Conservation (phyloP, 2,329 filamentous ascomycete species). For the Cephalotrichum gorgonifer region DNA sequence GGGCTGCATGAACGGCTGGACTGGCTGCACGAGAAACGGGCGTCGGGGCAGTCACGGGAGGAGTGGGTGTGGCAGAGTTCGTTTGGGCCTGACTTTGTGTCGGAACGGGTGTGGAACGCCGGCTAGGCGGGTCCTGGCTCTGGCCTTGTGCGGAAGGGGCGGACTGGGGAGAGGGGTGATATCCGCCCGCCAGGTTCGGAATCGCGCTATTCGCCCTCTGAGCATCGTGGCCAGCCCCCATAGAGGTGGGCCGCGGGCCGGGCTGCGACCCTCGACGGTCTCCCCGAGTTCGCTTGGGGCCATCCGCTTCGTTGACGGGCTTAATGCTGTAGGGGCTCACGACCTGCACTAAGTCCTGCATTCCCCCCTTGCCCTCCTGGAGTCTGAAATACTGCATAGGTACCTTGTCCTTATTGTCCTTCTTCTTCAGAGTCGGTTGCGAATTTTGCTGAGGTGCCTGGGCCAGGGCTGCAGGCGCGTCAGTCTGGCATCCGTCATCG, state of each 20-base stretch:
- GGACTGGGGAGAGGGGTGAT: background rate
- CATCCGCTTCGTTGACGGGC: constrained; percentile 10
- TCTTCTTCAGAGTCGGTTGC: background rate
- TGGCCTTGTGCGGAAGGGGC: background rate
- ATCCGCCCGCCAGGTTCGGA: background rate
- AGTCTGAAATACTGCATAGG: constrained; percentile 34
- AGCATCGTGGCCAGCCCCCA: background rate
- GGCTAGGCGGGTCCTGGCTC: background rate
- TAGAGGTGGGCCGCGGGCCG: background rate
- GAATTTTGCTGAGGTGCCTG: constrained; percentile 8
- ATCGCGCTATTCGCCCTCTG: background rate
- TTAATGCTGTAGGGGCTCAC: constrained; percentile 14
- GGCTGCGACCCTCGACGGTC: background rate
- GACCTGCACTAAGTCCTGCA: constrained; percentile 23
- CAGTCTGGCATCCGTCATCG: constrained; percentile 10
- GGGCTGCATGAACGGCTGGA: background rate
- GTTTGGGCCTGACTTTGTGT: background rate
- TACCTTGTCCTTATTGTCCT: constrained; percentile 19
- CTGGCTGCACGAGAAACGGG: background rate
- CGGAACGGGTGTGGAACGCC: background rate
- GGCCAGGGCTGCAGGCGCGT: constrained; percentile 15
- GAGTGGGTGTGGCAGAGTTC: background rate
- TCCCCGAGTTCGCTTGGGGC: background rate
- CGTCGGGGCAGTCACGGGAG: background rate
- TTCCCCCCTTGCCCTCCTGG: constrained; percentile 21